Percentiles rank a stretch among this genome's conserved stretches.
Evolutionary conservation across 768 basidiomycete species (phyloP).

Genomic region (Dictyophora rubrovolvata): DNA sequence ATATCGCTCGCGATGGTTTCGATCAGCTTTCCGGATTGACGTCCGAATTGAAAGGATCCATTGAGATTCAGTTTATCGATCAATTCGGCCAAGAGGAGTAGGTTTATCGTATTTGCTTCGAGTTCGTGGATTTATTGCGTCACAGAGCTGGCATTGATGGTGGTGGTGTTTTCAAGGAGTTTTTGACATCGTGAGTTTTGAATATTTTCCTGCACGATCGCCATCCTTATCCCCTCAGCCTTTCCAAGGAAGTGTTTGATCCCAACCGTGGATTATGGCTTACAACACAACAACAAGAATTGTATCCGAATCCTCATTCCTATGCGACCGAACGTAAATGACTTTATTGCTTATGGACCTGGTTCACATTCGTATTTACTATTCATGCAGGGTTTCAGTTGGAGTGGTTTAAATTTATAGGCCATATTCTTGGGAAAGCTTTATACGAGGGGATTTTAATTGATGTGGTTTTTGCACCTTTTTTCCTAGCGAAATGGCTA

Average conservation of each 20-base stretch:
- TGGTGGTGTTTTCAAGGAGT: conserved; percentile 97
- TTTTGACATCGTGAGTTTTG: conserved; percentile 53
- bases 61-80: conserved; percentile 89
- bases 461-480: conserved; percentile 89
- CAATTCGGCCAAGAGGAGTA: conserved; percentile 80
- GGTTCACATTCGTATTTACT: neutral
- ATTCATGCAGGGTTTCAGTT: conserved; percentile 60
- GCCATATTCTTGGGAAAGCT: conserved; percentile 89
- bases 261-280: conserved; percentile 92
- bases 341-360: neutral
- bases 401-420: conserved; percentile 89
- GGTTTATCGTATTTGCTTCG: conserved; percentile 19
- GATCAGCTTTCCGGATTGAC: conserved; percentile 58
- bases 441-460: conserved; percentile 94
- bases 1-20: conserved; percentile 86
- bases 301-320: conserved; percentile 89
- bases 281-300: conserved; percentile 79
- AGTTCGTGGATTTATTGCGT: neutral
- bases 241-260: conserved; percentile 92
- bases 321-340: conserved; percentile 80
- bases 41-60: conserved; percentile 65
- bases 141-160: conserved; percentile 88
- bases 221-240: conserved; percentile 25
- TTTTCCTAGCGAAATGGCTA: conserved; percentile 95
- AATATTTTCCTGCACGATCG: neutral